These are phyloP conservation scores for Xylaria hypoxylon DNA, from an alignment of 2,329 filamentous ascomycete species.

Conservation along the genomic window DNA sequence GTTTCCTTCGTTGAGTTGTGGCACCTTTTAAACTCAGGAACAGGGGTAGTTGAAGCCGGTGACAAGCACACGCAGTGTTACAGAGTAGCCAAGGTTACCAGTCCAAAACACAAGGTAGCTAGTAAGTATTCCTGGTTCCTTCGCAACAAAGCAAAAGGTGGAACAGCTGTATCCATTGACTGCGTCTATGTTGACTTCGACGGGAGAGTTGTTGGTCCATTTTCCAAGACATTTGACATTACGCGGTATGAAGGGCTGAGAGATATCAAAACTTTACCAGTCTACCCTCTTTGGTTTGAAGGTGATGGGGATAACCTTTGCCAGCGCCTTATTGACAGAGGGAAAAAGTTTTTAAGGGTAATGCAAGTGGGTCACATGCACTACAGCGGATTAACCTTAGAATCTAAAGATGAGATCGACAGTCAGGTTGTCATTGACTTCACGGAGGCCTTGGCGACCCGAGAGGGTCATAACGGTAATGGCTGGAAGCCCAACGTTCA, in stretches of 20 bases:
- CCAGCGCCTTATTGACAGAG: conserved; percentile 17
- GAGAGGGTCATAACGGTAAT: background rate
- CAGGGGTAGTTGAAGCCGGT: background rate
- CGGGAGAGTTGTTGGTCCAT: conserved; percentile 12
- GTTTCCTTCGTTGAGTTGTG: no score
- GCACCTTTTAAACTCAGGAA: background rate
- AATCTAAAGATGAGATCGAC: conserved; percentile 45
- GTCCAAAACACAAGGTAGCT: background rate
- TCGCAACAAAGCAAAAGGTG: background rate
- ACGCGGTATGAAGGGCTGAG: conserved; percentile 1
- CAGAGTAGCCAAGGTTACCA: background rate
- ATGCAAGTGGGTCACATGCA: conserved; percentile 42
- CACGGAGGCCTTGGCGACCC: conserved; percentile 37
- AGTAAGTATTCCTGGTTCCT: conserved; percentile 1
- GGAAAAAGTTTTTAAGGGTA: conserved; percentile 35
- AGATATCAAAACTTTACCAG: background rate
- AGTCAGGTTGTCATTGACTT: conserved; percentile 50
- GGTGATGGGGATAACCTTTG: background rate
- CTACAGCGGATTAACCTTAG: conserved; percentile 43
- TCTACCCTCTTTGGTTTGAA: conserved; percentile 3
- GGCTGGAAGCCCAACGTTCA: background rate
- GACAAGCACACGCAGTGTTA: background rate
- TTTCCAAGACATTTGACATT: conserved; percentile 15
- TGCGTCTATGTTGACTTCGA: conserved; percentile 21
- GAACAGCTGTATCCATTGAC: background rate